Evolutionary conservation across 352 stramenopile genomes (phyloP).

Genomic region (Blastocystis sp.): DNA sequence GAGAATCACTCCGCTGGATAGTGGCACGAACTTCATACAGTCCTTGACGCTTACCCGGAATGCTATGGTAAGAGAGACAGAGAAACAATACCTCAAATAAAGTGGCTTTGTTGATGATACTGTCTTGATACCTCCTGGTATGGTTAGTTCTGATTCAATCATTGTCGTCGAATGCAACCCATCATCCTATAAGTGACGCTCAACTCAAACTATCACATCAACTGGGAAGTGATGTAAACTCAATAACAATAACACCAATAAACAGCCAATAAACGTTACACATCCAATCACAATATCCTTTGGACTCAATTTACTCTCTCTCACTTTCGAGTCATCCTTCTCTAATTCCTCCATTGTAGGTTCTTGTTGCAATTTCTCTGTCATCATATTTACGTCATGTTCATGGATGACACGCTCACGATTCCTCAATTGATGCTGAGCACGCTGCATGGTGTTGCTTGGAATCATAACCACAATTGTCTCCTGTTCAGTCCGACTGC

Average conservation of each 20-base stretch:
- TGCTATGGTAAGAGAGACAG: not conserved
- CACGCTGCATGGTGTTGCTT: not conserved
- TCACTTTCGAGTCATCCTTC: not conserved
- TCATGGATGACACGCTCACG: conserved; percentile 47
- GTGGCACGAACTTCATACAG: not conserved
- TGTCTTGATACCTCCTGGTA: not conserved
- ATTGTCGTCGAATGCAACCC: conserved; percentile 2
- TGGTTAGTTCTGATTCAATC: not conserved
- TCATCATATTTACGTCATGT: not conserved
- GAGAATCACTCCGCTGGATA: not conserved
- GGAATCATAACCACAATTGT: conserved; percentile 11
- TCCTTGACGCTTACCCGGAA: not conserved
- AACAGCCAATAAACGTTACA: not conserved
- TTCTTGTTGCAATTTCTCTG: not conserved
- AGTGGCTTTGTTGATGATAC: not conserved
- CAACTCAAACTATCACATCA: not conserved
- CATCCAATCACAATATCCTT: conserved; percentile 10
- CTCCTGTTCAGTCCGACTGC: not conserved
- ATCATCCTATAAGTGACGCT: not conserved
- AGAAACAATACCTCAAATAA: not conserved
- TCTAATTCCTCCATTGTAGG: conserved; percentile 43
- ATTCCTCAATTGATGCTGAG: conserved; percentile 1
- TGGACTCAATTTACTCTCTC: not conserved
- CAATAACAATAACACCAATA: conserved; percentile 13
- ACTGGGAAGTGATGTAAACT: not conserved